Evolutionary conservation across 2,329 filamentous ascomycete species (phyloP).

Genomic region (Westerdykella sp.): DNA sequence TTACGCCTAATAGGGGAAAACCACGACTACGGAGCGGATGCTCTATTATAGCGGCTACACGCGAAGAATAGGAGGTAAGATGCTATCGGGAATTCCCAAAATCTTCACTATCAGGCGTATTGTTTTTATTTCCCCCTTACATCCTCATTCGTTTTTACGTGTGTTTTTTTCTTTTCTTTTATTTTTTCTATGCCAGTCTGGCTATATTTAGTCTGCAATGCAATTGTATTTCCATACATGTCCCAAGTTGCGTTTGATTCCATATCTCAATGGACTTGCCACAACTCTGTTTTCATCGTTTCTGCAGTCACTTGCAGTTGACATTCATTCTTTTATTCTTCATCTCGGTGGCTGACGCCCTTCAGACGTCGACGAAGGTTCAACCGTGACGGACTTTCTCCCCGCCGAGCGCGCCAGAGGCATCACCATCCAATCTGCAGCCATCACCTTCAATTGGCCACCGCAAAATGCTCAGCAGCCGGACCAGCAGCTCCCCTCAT

Average conservation of each 20-base stretch:
- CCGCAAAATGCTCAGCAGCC: slow-evolving; percentile 37
- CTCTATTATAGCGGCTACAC: slow-evolving; percentile 93
- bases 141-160: too few species aligned
- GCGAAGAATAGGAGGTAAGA: slow-evolving; percentile 65
- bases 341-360: background rate
- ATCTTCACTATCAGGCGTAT: background rate
- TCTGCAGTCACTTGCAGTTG: too few species aligned
- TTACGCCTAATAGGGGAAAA: slow-evolving; percentile 63
- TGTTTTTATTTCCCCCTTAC: too few species aligned
- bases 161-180: too few species aligned
- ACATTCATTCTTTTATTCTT: background rate
- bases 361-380: slow-evolving; percentile 85
- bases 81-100: background rate
- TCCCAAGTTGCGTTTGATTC: too few species aligned
- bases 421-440: slow-evolving; percentile 96
- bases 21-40: slow-evolving; percentile 98
- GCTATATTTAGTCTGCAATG: too few species aligned
- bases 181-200: too few species aligned
- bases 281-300: too few species aligned
- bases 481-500: slow-evolving; percentile 25
- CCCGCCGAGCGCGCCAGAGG: slow-evolving; percentile 86
- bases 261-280: too few species aligned
- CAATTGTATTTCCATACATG: too few species aligned
- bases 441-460: slow-evolving; percentile 93
- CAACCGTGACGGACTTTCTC: slow-evolving; percentile 94